Evolutionary conservation across 306 rosid species (phyloP), one percentile per base, ranked within the genome.

Genomic region (Cicer pinnatifidum): DNA sequence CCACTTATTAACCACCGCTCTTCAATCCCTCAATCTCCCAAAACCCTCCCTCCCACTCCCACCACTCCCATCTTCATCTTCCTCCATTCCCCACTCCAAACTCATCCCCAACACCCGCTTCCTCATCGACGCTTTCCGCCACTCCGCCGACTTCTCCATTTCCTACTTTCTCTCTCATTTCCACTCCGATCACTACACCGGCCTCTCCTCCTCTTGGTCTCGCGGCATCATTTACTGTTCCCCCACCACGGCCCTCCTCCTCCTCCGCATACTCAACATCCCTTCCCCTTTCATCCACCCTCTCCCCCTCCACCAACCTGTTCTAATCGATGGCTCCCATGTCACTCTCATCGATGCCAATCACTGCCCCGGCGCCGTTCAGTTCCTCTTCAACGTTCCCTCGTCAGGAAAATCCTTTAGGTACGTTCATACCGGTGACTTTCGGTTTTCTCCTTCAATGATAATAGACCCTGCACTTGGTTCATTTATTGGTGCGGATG

Each of bases 161-260:
- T 75, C 97, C 48, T 91, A 90, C 88, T 93, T 93, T 85, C 98
- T 93, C 64, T 88, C 98, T 72, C 97, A 93, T 68, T 93, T 91
- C 84, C 98, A 93, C 86, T 90, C 93, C 59, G 98, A 93, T 38
- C 98, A 91, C 86, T 93, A 93, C 81, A 4, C 81, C 44, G 96
- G 93, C 43, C 98, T 93, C 83, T 50, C 87, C 78, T 35, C 87
- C 67, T 64, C 58, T 60, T 93, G 98, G 98, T 84, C 85, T 48
- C 82, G 56, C 74, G 98, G 98, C 59, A 19, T 93, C 48, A 72
- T 93, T 65, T 93, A 73, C 72, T 93, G 93, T 85, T 93, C 98
- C 45, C 15, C 78, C 50, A 67, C 60, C 62, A 91, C 97, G 35
- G 84, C 96, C 6, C 66, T 61, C 8, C 97, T 93, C 57, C 85